Base-by-base conservation (phyloP, 148 eudicot species). In the Rhododendron williamsianum region DNA sequence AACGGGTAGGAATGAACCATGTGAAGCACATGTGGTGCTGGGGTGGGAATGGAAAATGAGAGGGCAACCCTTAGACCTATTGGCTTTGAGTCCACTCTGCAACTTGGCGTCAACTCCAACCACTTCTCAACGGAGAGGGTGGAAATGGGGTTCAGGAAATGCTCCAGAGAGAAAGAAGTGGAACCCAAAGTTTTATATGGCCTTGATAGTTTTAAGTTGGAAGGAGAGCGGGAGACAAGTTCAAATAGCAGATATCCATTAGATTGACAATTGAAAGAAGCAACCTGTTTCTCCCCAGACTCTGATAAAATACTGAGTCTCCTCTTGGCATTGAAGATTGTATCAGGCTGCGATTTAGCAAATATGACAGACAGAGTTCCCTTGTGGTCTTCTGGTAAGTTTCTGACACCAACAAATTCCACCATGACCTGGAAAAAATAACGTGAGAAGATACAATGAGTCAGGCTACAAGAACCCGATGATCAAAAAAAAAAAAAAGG, bases 331-430 rank as follows among this genome's bases (percentile, higher is more conserved):
- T 91, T 89, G 87, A 95, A 95, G 87, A 95, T 86, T 88, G 60
- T 82, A 92, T 97, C 99, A 69, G 95, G 93, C 69, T 94, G 93
- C 76, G 93, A 90, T 89, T 97, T 97, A 76, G 94, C 89, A 89
- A 97, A 93, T 82, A 91, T 83, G 41, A 93, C 98, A 49, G 82
- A 84, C 43, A 97, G 82, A 30, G 85, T 91, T 85, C 96, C 93
- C 87, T 91, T 93, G 84, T 92, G 93, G 45, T 84, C 89, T 83
- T 90, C 93, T 43, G 95, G 94, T 7, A 93, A 76, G 87, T 95
- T 94, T 91, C 91, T 93, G 82, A 97, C 87, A 45, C 88, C 91
- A 51, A 95, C 93, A 91, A 95, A 90, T 91, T 97, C 98, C 92
- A 97, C 80, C 91, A 92, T 78, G 58, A 93, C 95, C 99, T 97